phyloP scores from a whole-genome alignment of 2,329 filamentous ascomycete genomes.

The Microdochium bolleyi region DNA sequence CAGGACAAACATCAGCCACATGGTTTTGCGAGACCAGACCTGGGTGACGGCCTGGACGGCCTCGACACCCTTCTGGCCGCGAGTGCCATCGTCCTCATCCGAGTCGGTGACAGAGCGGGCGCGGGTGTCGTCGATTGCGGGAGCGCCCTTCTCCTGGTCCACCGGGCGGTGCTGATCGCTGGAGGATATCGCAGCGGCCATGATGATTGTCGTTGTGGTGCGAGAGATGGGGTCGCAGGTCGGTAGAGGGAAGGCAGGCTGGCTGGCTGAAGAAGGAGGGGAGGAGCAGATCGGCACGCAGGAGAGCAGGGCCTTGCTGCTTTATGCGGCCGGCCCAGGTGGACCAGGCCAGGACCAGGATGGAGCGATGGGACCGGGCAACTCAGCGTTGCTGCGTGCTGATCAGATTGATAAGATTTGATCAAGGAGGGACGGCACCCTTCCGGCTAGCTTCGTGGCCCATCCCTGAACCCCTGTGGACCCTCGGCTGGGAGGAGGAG shows the following conservation, averaged over 20 bases:
- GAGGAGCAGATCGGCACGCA: no score
- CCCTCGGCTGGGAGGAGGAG: neutral
- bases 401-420: slow-evolving; percentile 1
- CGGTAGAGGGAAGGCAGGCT: neutral
- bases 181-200: neutral
- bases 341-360: neutral
- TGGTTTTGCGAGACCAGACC: slow-evolving; percentile 26
- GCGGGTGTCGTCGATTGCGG: neutral
- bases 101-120: slow-evolving; percentile 14
- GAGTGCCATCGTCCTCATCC: slow-evolving; percentile 2
- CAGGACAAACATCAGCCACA: slow-evolving; percentile 30
- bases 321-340: neutral
- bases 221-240: neutral
- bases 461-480: neutral
- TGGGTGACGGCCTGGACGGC: slow-evolving; percentile 29
- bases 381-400: neutral
- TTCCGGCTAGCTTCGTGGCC: neutral
- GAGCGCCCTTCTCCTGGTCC: neutral
- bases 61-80: slow-evolving; percentile 28
- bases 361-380: neutral
- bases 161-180: neutral
- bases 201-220: neutral
- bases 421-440: neutral
- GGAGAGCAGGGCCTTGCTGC: neutral
- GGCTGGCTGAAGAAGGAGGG: neutral